Evolutionary conservation across 78 protist genomes (phyloP), one percentile per base, ranked within the genome.

Genomic region (Dictyostelium citrinum): DNA sequence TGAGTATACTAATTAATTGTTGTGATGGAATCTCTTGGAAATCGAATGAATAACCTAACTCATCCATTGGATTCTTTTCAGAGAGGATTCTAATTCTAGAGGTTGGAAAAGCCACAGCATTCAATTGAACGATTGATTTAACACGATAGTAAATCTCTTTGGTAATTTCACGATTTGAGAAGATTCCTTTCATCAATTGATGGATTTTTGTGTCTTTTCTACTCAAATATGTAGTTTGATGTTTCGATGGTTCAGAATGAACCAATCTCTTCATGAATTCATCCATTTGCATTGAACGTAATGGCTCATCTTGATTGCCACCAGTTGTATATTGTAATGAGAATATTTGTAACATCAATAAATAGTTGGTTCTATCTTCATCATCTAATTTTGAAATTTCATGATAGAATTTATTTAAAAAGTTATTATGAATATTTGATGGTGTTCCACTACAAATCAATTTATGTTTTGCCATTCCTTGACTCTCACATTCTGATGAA

Each of bases 1-100:
- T 11, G 0, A 55, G 35, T 0, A 88, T 7, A 22, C 81, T 35
- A 6, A 29, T 1, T 22, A 88, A 3, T 10, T 27, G 71, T 43
- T 78, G 71, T 24, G 35, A 14, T 17, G n/a, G 60, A 10, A 55
- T n/a, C 6, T 88, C 93, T 64, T 78, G 84, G 51, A 88, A 88
- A 35, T 78, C 93, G 31, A 88, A 88, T 16, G 55, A 45, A 9
- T 51, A 88, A 1, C 93, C 93, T 55, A 88, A 45, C 5, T 88
- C 93, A n/a, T 76, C 85, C 72, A 45, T 27, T 27, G 85, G 86
- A 5, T 45, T 43, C 14, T 6, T 39, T 67, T 81, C 76, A 6
- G 80, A 88, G 14, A 60, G 72, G 11, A 88, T 78, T 12, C 14
- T 8, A 31, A 88, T 67, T 31, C 24, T 61, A 2, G 67, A 37